Conservation (phyloP, 768 basidiomycete species). For the Neoboletus brunneissimus region DNA sequence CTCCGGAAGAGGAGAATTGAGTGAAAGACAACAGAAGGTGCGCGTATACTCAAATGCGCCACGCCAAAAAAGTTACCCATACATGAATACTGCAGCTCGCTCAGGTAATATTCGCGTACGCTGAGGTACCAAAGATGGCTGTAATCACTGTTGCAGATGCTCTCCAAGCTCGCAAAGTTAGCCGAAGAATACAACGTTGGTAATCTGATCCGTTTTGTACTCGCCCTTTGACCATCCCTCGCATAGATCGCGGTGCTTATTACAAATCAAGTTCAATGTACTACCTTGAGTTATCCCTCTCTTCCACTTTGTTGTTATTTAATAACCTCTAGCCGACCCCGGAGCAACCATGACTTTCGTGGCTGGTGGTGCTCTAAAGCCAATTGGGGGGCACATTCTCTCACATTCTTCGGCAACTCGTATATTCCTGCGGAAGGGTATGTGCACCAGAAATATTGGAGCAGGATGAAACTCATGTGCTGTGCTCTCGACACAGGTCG, state of each 20-base stretch:
- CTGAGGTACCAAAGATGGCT: not conserved
- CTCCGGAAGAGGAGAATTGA: conserved; percentile 90
- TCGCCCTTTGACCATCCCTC: conserved; percentile 7
- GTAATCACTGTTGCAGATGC: conserved; percentile 52
- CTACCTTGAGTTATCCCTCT: conserved; percentile 1
- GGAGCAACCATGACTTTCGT: conserved; percentile 96
- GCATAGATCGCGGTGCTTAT: conserved; percentile 76
- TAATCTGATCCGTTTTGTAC: not conserved
- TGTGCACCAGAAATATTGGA: conserved; percentile 2
- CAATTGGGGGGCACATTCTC: conserved; percentile 85
- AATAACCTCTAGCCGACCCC: conserved; percentile 67
- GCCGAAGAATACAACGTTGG: conserved; percentile 87
- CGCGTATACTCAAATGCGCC: not conserved
- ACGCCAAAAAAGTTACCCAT: conserved; percentile 7
- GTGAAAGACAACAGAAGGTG: conserved; percentile 91
- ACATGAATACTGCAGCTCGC: conserved; percentile 56
- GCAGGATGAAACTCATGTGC: not conserved
- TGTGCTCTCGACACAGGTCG: conserved; percentile 52
- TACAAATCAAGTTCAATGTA: conserved; percentile 92
- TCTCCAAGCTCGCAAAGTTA: conserved; percentile 86
- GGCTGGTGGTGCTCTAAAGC: conserved; percentile 88
- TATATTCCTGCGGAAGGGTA: conserved; percentile 85
- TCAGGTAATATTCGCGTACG: conserved; percentile 48
- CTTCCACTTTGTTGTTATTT: not conserved
- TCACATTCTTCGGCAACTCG: conserved; percentile 87